A percentile compares a stretch with the other conserved stretches of the same genome.
Evolutionary conservation across 78 protist species (phyloP).

Genomic region (Dictyostelium firmibasis): DNA sequence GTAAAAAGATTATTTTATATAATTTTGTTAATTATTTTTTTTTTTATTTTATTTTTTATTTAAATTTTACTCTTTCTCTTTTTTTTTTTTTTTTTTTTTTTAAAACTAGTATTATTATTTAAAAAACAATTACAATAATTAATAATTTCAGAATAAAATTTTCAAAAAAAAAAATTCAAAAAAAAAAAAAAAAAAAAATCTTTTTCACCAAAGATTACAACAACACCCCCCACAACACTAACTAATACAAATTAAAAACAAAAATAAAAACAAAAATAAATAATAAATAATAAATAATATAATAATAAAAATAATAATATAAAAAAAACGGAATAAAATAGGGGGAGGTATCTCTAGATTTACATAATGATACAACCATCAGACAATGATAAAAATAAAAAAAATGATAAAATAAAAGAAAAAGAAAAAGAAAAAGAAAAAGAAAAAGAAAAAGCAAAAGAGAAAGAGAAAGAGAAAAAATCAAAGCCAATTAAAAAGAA

Average conservation of each 20-base stretch:
- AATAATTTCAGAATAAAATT: not conserved
- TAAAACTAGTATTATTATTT: no score
- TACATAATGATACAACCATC: slow-evolving; percentile 6
- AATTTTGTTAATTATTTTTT: no score
- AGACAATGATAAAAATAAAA: slow-evolving; percentile 5
- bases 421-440: not conserved
- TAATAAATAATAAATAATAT: not conserved
- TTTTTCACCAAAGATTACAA: not conserved
- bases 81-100: not conserved
- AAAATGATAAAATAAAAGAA: not conserved
- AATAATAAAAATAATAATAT: not conserved
- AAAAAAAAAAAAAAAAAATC: not conserved
- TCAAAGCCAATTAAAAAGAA: slow-evolving; percentile 2
- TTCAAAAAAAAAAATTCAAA: not conserved
- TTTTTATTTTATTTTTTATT: no score
- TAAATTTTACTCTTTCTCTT: no score
- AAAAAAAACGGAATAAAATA: not conserved
- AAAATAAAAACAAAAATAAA: not conserved
- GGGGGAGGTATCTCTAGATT: no score
- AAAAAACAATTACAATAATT: not conserved
- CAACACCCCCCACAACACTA: not conserved
- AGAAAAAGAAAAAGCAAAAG: not conserved
- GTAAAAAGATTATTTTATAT: no score
- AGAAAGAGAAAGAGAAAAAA: not conserved
- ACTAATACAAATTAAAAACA: not conserved